These are phyloP conservation scores for Pythium aristosporum DNA, from an alignment of 352 stramenopile species.

Conservation along the genomic window DNA sequence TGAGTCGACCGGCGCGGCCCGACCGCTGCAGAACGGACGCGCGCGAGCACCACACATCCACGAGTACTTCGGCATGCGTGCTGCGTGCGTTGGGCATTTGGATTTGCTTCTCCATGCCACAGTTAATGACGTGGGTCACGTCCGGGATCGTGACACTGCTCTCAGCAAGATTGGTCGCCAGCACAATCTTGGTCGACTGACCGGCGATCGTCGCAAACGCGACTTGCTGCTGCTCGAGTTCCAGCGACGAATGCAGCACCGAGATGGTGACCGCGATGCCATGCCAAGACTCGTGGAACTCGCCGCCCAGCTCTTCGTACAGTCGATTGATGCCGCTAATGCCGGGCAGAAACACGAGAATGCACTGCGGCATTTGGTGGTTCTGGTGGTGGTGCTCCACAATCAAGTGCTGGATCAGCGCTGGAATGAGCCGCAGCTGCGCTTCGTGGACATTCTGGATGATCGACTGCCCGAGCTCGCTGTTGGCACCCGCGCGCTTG, in stretches of 20 bases:
- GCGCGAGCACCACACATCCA: constrained; percentile 93
- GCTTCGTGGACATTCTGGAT: constrained; percentile 67
- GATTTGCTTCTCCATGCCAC: constrained; percentile 82
- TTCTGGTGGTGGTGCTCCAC: constrained; percentile 32
- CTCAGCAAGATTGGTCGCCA: constrained; percentile 97
- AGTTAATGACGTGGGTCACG: constrained; percentile 90
- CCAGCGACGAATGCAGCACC: constrained; percentile 69
- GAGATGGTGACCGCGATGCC: constrained; percentile 17
- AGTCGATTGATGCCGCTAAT: constrained; percentile 92
- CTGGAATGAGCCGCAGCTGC: constrained; percentile 53
- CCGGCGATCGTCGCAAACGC: constrained; percentile 52
- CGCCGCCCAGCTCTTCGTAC: constrained; percentile 64
- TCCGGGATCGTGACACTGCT: constrained; percentile 96
- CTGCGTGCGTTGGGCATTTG: constrained; percentile 73
- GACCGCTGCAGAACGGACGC: constrained; percentile 86
- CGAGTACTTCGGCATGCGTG: constrained; percentile 68
- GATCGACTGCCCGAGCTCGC: constrained; percentile 44
- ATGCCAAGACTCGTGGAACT: constrained; percentile 9
- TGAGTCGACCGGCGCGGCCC: constrained; percentile 91
- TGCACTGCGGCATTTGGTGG: constrained; percentile 51
- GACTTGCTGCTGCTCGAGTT: constrained; percentile 74
- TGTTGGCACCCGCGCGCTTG: constrained; percentile 35
- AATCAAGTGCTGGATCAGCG: constrained; percentile 62
- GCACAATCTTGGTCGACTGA: constrained; percentile 89
- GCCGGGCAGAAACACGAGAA: constrained; percentile 96